Evolutionary conservation across 306 rosid genomes (phyloP), one percentile per base, ranked within the genome.

Genomic region (Begonia peltatifolia): DNA sequence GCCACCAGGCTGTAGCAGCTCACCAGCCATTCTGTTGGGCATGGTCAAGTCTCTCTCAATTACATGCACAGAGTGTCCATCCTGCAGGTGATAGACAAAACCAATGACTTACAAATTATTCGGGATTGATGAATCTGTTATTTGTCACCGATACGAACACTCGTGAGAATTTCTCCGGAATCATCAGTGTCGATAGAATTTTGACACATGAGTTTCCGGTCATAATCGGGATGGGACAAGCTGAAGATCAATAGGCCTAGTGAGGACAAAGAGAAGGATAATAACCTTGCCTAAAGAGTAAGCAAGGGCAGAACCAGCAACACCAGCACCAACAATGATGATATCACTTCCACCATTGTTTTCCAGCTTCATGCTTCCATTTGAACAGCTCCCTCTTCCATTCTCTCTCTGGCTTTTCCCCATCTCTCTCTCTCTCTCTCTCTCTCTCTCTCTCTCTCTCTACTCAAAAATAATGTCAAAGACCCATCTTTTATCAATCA

Each of bases 11-110:
- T 52, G 63, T 11, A 65, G 62, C 7, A 57, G 57, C 36, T 58
- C 63, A 3, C 63, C 63, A 6, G 35, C 57, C 14, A 65, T 65
- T 58, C 63, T 65, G 41, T 65, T 56, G 9, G 63, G 63, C 46
- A 48, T 62, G 11, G 30, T 52, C n/a, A 58, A 44, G 53, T 80
- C 87, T 52, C 83, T 76, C 50, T 71, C 87, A 14, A 80, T 76
- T 9, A 76, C 80, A 74, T 60, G 80, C 13, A 80, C 80, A 47
- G 38, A 46, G 14, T 42, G 58, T 48, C 87, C 87, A 57, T 76
- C 78, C 87, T 80, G 55, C 58, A 59, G 48, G 9, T 36, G n/a
- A 11, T n/a, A 52, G 16, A 9, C 18, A 7, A 50, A 5, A 50
- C 13, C 20, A 18, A 20, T 2, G 41, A 30, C 38, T 30, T 2